Evolutionary conservation across 2,329 filamentous ascomycete species (phyloP).

Genomic region (Shiraia sp.): DNA sequence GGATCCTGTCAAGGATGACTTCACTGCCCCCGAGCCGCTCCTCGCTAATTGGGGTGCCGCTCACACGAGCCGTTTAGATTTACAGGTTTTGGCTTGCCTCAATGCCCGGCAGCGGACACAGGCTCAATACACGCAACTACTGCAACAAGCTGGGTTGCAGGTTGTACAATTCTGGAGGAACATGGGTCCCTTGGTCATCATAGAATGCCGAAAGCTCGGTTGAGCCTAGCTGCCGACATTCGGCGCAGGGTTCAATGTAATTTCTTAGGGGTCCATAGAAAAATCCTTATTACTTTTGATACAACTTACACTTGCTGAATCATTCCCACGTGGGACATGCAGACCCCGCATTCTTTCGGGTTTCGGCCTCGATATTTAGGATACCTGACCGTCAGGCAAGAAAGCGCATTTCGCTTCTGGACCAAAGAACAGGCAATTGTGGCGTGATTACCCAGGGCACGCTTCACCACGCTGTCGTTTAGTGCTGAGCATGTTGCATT

Average conservation of each 20-base stretch:
- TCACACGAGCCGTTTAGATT: slow-evolving; percentile 2
- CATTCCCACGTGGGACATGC: not conserved
- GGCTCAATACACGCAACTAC: not conserved
- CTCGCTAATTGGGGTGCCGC: slow-evolving; percentile 2
- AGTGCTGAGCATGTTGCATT: no score
- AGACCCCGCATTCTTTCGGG: not conserved
- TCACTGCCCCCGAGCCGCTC: not conserved
- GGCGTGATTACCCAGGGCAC: not conserved
- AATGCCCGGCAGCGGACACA: slow-evolving; percentile 1
- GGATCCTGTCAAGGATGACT: not conserved
- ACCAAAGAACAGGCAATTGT: not conserved
- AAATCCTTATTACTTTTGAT: not conserved
- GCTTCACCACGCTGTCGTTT: no score
- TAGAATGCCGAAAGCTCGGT: slow-evolving; percentile 36
- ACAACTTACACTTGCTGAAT: not conserved
- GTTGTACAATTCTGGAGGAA: slow-evolving; percentile 1
- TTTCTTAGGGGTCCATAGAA: not conserved
- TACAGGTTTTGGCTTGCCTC: slow-evolving; percentile 1
- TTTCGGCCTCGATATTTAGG: not conserved
- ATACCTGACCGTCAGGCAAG: no score
- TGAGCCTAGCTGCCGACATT: not conserved
- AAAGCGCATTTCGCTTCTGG: not conserved
- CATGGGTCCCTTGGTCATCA: slow-evolving; percentile 2
- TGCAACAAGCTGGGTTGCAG: not conserved
- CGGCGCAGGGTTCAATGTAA: not conserved